Base-by-base conservation (phyloP, 805 yeast genomes). In the Priceomyces medius region DNA sequence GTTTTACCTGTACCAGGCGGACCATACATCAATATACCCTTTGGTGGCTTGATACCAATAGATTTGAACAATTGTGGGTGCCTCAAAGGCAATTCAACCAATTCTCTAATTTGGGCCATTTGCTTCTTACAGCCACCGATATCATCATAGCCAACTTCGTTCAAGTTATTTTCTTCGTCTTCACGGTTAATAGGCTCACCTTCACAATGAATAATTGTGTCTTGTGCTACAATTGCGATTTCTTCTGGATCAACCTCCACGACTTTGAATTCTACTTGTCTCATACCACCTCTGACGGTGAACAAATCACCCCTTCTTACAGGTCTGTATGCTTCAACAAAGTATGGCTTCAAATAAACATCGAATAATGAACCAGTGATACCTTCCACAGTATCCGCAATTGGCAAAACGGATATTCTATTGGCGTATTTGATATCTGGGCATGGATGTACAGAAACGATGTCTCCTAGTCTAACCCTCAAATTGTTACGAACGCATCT, bases 1-100 rank as follows among this genome's bases (percentile, higher is more conserved):
- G 99, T 93, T 71, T 93, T 93, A 86, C 99, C 99, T 12, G 99
- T 93, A 80, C 99, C 99, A 24, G 99, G 99, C 37, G 99, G 99
- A 60, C 99, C 99, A 65, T 86, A 93, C 96, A 88, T 87, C 60
- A 93, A 79, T 47, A 93, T 89, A 74, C 99, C 99, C 67, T 88
- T 87, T 51, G 99, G 99, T 32, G 99, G 99, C 67, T 93, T 93
- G 64, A 93, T 93, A 79, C 99, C 99, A 59, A 93, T 91, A 28
- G 95, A 83, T 74, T 93, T 93, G 78, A 93, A 93, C 57, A 93
- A 79, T 71, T 93, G 98, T 39, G 99, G 99, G 67, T 93, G 99
- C 74, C 99, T 86, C 58, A 93, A 78, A 19, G 99, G 99, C 66
- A 93, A 79, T 74, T 93, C 99, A 48, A 93, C 99, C 74, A 93